Conservation (phyloP, 306 rosid genomes). For the Trifolium subterraneum region DNA sequence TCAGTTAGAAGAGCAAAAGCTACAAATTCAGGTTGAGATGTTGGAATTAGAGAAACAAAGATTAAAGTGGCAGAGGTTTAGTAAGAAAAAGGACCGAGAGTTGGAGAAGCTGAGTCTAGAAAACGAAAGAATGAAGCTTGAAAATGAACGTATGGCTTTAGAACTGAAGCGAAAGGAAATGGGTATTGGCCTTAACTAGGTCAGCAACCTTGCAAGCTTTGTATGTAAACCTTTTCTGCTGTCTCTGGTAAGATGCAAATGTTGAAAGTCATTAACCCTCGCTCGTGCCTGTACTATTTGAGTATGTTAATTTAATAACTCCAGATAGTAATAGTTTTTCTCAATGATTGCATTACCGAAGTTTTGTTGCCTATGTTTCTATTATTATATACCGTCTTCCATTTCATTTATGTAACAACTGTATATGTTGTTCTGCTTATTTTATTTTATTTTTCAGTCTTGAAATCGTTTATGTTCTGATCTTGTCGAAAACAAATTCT, state of each 20-base stretch:
- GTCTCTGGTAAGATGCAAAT: conserved; percentile 40
- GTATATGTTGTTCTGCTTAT: background rate
- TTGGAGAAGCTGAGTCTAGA: conserved; percentile 83
- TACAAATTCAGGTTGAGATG: conserved; percentile 82
- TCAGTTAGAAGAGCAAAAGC: conserved; percentile 86
- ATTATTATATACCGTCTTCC: conserved; percentile 28
- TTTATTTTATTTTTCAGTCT: background rate
- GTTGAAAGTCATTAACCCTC: conserved; percentile 37
- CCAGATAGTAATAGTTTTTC: conserved; percentile 43
- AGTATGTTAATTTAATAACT: conserved; percentile 44
- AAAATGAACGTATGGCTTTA: conserved; percentile 75
- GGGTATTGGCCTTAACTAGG: conserved; percentile 58
- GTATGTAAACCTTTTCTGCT: conserved; percentile 10
- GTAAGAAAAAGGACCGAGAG: conserved; percentile 81
- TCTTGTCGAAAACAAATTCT: background rate
- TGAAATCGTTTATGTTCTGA: background rate
- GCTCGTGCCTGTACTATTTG: conserved; percentile 18
- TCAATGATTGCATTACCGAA: conserved; percentile 37
- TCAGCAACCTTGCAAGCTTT: conserved; percentile 40
- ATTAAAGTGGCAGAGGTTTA: conserved; percentile 83
- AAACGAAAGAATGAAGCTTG: conserved; percentile 85
- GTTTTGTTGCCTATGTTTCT: conserved; percentile 44
- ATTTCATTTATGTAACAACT: background rate
- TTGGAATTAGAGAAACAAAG: conserved; percentile 82
- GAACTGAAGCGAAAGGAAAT: conserved; percentile 78